These are phyloP conservation scores for Leishmania tropica DNA, from an alignment of 208 protist genomes.

Conservation along the genomic window DNA sequence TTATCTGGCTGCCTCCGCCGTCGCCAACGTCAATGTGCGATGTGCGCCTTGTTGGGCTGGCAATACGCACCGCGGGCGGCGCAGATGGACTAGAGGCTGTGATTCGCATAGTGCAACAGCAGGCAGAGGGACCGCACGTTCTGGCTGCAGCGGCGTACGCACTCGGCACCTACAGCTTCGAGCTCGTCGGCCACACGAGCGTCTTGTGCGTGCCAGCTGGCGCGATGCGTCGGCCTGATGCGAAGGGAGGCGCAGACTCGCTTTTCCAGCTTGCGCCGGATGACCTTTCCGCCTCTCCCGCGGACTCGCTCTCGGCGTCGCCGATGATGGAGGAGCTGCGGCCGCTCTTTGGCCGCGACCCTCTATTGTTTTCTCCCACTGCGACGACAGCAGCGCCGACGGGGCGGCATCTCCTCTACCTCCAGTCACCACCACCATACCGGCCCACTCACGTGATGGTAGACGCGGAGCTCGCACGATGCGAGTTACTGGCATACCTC, in stretches of 20 bases:
- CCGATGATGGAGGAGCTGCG: conserved; percentile 17
- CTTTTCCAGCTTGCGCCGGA: conserved; percentile 19
- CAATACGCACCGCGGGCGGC: conserved; percentile 59
- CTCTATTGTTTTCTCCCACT: background rate
- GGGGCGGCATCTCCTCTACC: background rate
- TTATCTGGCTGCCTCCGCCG: conserved; percentile 41
- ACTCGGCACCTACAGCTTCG: conserved; percentile 31
- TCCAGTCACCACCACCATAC: conserved; percentile 55
- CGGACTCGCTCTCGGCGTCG: background rate
- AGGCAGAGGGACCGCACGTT: conserved; percentile 13
- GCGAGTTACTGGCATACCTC: conserved; percentile 32
- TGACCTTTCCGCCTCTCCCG: background rate
- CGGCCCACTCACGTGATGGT: conserved; percentile 53
- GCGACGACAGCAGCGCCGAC: background rate
- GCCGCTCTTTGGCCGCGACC: conserved; percentile 10
- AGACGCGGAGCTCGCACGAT: conserved; percentile 36
- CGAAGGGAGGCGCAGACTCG: background rate
- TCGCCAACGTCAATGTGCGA: conserved; percentile 23
- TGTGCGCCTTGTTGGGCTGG: conserved; percentile 50
- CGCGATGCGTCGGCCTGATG: background rate
- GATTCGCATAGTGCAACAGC: conserved; percentile 14
- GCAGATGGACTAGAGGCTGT: conserved; percentile 54
- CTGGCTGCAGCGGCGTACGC: conserved; percentile 24
- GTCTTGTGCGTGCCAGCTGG: conserved; percentile 40
- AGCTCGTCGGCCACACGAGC: conserved; percentile 64